These are phyloP conservation scores for Tylopilus sp. DNA, from an alignment of 768 basidiomycete species.

Conservation along the genomic window DNA sequence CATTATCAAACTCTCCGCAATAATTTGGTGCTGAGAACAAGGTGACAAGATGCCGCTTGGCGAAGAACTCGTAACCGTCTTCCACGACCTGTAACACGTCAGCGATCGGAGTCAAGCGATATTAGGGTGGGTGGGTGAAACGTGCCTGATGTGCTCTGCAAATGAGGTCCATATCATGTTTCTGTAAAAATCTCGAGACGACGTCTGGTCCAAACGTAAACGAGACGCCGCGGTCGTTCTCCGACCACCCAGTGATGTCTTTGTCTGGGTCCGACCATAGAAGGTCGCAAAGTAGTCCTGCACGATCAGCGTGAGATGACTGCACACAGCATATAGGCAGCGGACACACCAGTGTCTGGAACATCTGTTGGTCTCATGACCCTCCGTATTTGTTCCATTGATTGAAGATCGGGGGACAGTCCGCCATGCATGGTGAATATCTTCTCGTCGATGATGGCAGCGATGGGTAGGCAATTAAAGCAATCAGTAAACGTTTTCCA, in stretches of 20 bases:
- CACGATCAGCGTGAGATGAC: constrained; percentile 6
- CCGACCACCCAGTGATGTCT: constrained; percentile 98
- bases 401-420: constrained; percentile 93
- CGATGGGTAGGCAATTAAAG: constrained; percentile 99
- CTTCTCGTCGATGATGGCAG: constrained; percentile 99
- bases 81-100: constrained; percentile 75
- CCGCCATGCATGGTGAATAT: constrained; percentile 99
- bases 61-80: constrained; percentile 99
- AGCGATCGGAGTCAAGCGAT: constrained; percentile 1
- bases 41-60: constrained; percentile 94
- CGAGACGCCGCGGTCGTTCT: constrained; percentile 98
- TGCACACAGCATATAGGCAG: background rate
- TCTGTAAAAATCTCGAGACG: constrained; percentile 96
- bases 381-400: constrained; percentile 99
- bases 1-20: constrained; percentile 97
- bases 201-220: constrained; percentile 99
- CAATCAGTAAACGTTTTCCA: constrained; percentile 99
- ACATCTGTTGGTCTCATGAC: constrained; percentile 99
- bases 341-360: constrained; percentile 83
- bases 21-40: constrained; percentile 96
- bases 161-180: constrained; percentile 99
- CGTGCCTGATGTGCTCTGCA: constrained; percentile 96
- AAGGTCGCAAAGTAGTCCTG: constrained; percentile 92
- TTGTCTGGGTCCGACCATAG: constrained; percentile 99
- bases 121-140: constrained; percentile 12